Evolutionary conservation across 2,329 filamentous ascomycete species (phyloP), one percentile per base, ranked within the genome.

Genomic region (Aureobasidium sp.): DNA sequence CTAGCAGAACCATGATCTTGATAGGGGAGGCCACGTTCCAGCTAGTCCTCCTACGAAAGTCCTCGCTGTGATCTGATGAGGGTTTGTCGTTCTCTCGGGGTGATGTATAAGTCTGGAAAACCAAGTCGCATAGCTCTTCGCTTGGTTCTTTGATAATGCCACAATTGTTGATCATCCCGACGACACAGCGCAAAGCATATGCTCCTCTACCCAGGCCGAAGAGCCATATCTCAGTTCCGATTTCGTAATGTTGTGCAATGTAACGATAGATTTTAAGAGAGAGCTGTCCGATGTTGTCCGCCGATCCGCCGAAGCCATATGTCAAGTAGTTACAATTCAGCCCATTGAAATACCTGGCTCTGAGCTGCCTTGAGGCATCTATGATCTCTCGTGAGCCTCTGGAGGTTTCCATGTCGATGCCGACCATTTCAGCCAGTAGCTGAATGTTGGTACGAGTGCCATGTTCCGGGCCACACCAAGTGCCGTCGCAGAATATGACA

Each of bases 181-280:
- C 75, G 1, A 82, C 79, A 7, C 77, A 78, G 4, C 79, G 73
- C 9, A 79, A 74, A 5, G 81, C 75, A 70, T 74, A 81, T 1
- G 79, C 78, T 25, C 80, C 80, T 47, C 78, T 74, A 43, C 77
- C 77, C 65, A 79, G 80, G 20, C 79, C 80, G 45, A 77, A 81
- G 5, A 82, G 68, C 71, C 77, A 81, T 2, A 82, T 66, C 63
- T 82, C 79, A 67, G 50, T 50, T 27, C 53, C 53, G 2, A 25
- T 9, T 29, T 20, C 72, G 56, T 72, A 78, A 58, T 77, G 67
- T 31, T 76, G 70, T 1, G 77, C 75, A 25, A 78, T 77, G 67
- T 74, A 78, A 13, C 70, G 70, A 69, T 78, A 78, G 1, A 75
- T 72, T 23, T 70, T 67, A 9, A 75, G 71, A 60, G 76, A 78